Evolutionary conservation across 2,329 filamentous ascomycete genomes (phyloP).

Genomic region (Fusarium albidum): DNA sequence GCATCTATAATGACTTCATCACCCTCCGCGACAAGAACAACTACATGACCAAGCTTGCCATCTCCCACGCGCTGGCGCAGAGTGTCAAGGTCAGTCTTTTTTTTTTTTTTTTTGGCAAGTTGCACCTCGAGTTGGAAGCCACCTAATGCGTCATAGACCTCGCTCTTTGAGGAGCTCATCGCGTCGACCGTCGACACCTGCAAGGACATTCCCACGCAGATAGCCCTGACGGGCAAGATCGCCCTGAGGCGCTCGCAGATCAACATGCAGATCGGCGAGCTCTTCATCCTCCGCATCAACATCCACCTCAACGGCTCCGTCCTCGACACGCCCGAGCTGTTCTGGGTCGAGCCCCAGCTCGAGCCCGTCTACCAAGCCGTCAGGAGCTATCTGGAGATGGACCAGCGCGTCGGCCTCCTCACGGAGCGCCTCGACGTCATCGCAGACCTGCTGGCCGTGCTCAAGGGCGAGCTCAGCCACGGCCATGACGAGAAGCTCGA

Average conservation of each 20-base stretch:
- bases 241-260: constrained; percentile 87
- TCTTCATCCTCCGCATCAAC: constrained; percentile 97
- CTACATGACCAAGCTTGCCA: constrained; percentile 98
- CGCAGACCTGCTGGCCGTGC: constrained; percentile 87
- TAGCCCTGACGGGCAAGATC: constrained; percentile 92
- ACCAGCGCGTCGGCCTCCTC: constrained; percentile 87
- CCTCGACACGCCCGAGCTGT: constrained; percentile 94
- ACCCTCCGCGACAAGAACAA: constrained; percentile 91
- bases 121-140: constrained; percentile 23
- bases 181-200: constrained; percentile 93
- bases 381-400: constrained; percentile 96
- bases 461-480: constrained; percentile 95
- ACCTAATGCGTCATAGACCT: constrained; percentile 67
- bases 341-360: constrained; percentile 97
- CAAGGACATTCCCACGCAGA: constrained; percentile 91
- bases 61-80: constrained; percentile 93
- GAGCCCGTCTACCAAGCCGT: constrained; percentile 97
- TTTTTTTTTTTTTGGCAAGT: no score
- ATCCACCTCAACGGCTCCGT: constrained; percentile 98
- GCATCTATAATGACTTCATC: constrained; percentile 99
- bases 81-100: constrained; percentile 87
- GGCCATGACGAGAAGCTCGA: constrained; percentile 90
- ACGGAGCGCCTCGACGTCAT: constrained; percentile 90
- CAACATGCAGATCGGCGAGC: constrained; percentile 99
- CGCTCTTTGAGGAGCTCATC: constrained; percentile 93